Conservation (phyloP, 1,284 basidiomycete genomes). For the Tylopilus orsonianus region DNA sequence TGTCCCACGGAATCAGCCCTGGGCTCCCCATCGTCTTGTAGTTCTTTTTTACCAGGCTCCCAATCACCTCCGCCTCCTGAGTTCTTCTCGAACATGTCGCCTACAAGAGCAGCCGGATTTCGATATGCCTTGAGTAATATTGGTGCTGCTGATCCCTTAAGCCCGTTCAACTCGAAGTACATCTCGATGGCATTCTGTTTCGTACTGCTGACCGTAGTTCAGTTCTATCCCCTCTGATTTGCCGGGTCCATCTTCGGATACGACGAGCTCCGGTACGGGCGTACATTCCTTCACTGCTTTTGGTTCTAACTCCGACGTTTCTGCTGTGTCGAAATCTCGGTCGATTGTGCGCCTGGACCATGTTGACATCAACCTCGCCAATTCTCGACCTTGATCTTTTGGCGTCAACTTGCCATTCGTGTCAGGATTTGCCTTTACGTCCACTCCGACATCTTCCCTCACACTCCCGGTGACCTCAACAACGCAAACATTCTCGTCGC, state of each 20-base stretch:
- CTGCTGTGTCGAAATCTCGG: not conserved
- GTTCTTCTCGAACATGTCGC: constrained; percentile 9
- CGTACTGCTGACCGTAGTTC: constrained; percentile 9
- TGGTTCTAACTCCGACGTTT: constrained; percentile 21
- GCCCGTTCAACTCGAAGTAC: constrained; percentile 13
- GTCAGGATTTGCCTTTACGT: constrained; percentile 2
- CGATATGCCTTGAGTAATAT: not conserved
- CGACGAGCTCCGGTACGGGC: constrained; percentile 27
- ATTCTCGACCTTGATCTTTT: not conserved
- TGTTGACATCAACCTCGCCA: not conserved
- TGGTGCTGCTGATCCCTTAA: not conserved
- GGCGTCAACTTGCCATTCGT: not conserved
- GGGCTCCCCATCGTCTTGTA: constrained; percentile 2
- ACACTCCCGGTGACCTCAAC: not conserved
- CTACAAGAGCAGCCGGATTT: not conserved
- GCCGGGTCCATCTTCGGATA: not conserved
- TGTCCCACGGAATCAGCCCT: constrained; percentile 10
- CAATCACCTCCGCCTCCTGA: constrained; percentile 4
- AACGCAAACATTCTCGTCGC: not conserved
- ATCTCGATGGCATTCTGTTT: not conserved
- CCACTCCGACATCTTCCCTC: not conserved
- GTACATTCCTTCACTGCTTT: constrained; percentile 5
- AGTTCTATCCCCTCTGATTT: constrained; percentile 6
- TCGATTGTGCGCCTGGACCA: constrained; percentile 1
- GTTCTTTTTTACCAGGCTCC: not conserved